Evolutionary conservation across 2,329 filamentous ascomycete genomes (phyloP).

Genomic region (Xylariaceae sp.): DNA sequence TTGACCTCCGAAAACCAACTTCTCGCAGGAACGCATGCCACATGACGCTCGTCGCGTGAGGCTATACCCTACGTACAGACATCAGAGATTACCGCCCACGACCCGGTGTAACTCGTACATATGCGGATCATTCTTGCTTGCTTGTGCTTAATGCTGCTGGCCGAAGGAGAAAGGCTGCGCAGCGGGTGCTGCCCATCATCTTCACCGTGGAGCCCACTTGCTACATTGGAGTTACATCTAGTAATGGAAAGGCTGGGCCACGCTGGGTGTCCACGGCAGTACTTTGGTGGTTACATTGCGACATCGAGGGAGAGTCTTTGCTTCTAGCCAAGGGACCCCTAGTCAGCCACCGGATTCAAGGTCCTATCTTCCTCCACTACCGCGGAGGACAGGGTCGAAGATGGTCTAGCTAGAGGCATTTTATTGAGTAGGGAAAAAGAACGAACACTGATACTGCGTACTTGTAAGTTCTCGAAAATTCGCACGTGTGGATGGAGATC

Average conservation of each 20-base stretch:
- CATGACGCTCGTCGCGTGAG: no score
- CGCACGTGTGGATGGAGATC: no score
- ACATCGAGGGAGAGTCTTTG: no score
- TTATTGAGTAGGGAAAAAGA: constrained; percentile 14
- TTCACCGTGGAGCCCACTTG: no score
- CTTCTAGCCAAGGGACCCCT: constrained; percentile 14
- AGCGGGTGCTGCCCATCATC: constrained; percentile 21
- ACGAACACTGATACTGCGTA: no score
- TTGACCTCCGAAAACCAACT: no score
- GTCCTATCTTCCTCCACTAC: constrained; percentile 4
- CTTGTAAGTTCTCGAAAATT: no score
- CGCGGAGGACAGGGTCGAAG: constrained; percentile 10
- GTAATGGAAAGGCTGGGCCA: constrained; percentile 24
- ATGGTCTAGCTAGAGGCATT: constrained; percentile 7
- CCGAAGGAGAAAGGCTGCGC: constrained; percentile 21
- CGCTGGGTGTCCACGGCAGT: no score
- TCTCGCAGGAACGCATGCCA: no score
- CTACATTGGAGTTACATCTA: no score
- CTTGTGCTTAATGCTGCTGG: constrained; percentile 30
- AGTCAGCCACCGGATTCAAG: constrained; percentile 2
- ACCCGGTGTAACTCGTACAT: constrained; percentile 22
- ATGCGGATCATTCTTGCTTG: constrained; percentile 44
- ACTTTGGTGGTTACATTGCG: no score
- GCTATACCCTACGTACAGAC: no score
- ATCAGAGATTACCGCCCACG: background rate